A percentile compares a stretch with the other conserved stretches of the same genome.
Conservation (phyloP, 371 early-diverging fungal genomes). For the Zopfochytrium polystomum region DNA sequence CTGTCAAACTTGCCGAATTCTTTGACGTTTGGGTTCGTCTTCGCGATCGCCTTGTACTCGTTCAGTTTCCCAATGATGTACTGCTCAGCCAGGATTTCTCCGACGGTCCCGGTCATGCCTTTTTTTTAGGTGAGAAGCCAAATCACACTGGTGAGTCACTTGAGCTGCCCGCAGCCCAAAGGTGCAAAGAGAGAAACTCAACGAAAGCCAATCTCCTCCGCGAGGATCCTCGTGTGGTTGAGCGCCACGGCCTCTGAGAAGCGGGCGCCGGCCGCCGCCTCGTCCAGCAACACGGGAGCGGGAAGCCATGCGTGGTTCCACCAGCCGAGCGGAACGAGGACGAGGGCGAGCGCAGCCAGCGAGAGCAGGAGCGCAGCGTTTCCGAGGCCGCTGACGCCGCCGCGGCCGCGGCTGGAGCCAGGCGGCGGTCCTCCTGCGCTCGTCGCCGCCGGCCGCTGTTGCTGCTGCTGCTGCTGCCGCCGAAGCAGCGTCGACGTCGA, state of each 20-base stretch:
- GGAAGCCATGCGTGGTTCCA: no score
- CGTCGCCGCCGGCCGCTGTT: no score
- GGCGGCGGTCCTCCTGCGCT: no score
- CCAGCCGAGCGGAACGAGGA: no score
- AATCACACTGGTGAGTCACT: background rate
- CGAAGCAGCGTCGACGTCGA: no score
- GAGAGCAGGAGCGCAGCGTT: no score
- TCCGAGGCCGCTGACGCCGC: no score
- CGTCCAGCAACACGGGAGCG: no score
- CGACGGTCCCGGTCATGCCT: conserved; percentile 29
- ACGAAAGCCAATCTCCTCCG: conserved; percentile 29
- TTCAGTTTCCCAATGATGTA: conserved; percentile 22
- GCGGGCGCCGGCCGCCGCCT: background rate
- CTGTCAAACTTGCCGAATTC: background rate
- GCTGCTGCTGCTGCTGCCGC: no score
- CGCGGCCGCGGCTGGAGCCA: no score
- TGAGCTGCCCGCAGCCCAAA: background rate
- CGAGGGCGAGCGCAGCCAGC: no score
- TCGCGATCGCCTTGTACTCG: conserved; percentile 8
- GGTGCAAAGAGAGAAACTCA: background rate
- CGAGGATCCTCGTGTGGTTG: conserved; percentile 23
- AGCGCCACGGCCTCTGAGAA: conserved; percentile 29
- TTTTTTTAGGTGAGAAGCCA: background rate
- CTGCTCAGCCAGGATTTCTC: conserved; percentile 23
- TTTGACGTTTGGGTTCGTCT: background rate